phyloP scores from a whole-genome alignment of 257 asterid genomes.

The Scutellaria baicalensis region DNA sequence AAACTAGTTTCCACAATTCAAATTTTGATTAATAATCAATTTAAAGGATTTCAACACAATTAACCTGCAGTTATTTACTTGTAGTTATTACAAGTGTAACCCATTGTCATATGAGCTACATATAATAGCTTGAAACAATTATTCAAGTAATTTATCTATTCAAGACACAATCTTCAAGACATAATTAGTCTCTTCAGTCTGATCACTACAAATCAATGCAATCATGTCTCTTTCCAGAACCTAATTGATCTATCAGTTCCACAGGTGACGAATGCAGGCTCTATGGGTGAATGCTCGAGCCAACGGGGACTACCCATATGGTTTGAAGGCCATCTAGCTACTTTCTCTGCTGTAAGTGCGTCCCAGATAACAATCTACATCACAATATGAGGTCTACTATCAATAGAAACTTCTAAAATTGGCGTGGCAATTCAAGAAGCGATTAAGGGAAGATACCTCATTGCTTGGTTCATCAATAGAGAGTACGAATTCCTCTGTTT shows the following conservation, averaged over 20 bases:
- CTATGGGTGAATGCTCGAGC: slow-evolving; percentile 74
- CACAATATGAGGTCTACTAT: slow-evolving; percentile 1
- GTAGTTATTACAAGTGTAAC: too few species aligned
- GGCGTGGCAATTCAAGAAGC: neutral
- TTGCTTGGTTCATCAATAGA: slow-evolving; percentile 53
- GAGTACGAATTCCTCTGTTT: slow-evolving; percentile 66
- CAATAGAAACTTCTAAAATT: neutral
- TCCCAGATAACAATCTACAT: slow-evolving; percentile 77
- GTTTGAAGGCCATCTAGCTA: slow-evolving; percentile 75
- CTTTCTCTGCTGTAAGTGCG: slow-evolving; percentile 65
- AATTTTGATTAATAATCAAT: too few species aligned
- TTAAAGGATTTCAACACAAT: too few species aligned
- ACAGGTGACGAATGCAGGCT: slow-evolving; percentile 62
- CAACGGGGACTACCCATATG: slow-evolving; percentile 74
- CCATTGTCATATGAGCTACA: too few species aligned
- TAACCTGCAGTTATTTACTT: too few species aligned
- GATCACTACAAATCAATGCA: neutral
- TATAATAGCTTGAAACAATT: too few species aligned
- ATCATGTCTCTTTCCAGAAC: slow-evolving; percentile 53
- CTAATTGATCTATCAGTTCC: slow-evolving; percentile 71
- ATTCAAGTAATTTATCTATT: too few species aligned
- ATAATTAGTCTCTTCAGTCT: neutral
- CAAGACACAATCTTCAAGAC: neutral
- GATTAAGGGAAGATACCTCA: slow-evolving; percentile 35
- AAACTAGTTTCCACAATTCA: too few species aligned